A percentile compares a stretch with the other conserved stretches of the same genome.
phyloP scores from a whole-genome alignment of 2,329 filamentous ascomycete species.

The Corynespora cassiicola region DNA sequence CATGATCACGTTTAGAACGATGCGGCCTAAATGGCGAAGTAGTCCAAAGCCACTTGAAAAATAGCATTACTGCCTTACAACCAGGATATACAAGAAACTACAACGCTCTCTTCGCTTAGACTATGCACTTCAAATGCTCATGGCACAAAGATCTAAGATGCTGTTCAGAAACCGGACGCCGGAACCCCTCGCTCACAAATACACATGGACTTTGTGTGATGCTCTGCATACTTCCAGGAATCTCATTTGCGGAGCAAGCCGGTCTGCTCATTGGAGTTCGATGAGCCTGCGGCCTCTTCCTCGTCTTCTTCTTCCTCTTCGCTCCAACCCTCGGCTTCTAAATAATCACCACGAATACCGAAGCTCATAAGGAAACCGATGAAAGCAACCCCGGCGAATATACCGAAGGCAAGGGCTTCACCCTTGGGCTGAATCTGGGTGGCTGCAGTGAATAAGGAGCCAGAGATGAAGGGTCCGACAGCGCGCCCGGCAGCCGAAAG shows the following conservation, averaged over 20 bases:
- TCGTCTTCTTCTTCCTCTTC: slow-evolving; percentile 41
- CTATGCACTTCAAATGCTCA: too few species aligned
- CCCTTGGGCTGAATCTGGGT: slow-evolving; percentile 78
- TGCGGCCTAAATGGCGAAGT: too few species aligned
- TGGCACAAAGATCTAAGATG: too few species aligned
- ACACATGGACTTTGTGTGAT: too few species aligned
- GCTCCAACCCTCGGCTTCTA: slow-evolving; percentile 66
- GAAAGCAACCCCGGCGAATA: slow-evolving; percentile 84
- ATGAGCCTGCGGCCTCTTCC: slow-evolving; percentile 31
- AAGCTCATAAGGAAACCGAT: slow-evolving; percentile 81
- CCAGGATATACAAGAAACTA: too few species aligned
- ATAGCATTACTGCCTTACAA: too few species aligned
- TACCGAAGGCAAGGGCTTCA: slow-evolving; percentile 82
- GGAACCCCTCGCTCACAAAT: too few species aligned
- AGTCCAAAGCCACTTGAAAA: too few species aligned
- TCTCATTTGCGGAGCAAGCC: slow-evolving; percentile 36
- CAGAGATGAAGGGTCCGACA: slow-evolving; percentile 86
- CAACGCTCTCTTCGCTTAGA: too few species aligned
- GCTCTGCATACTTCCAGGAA: too few species aligned
- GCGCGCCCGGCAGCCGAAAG: slow-evolving; percentile 90
- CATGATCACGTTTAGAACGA: too few species aligned
- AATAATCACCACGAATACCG: slow-evolving; percentile 70
- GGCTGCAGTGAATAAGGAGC: slow-evolving; percentile 82
- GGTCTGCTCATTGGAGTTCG: slow-evolving; percentile 32
- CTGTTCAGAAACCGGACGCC: too few species aligned